phyloP scores from a whole-genome alignment of 306 rosid species.

The Rosa chinensis region DNA sequence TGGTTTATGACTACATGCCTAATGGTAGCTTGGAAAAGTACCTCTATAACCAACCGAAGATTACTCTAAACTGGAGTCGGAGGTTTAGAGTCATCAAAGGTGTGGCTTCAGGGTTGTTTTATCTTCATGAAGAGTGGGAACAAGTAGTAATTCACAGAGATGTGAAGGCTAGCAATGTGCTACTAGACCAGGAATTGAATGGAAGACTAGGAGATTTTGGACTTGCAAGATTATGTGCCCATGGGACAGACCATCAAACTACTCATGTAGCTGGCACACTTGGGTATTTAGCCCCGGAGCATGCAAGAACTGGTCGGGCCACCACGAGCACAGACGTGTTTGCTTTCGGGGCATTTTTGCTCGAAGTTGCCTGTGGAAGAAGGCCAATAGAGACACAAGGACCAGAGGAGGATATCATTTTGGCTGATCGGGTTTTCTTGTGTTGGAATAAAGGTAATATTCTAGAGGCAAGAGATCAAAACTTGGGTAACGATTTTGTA shows the following conservation, averaged over 20 bases:
- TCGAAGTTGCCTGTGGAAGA: conserved; percentile 37
- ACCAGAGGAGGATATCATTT: conserved; percentile 19
- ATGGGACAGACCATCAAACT: conserved; percentile 28
- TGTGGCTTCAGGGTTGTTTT: too few species aligned
- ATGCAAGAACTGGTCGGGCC: conserved; percentile 31
- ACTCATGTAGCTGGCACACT: conserved; percentile 32
- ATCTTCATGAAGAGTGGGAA: too few species aligned
- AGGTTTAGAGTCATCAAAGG: too few species aligned
- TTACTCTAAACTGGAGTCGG: too few species aligned
- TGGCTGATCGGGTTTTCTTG: conserved; percentile 30
- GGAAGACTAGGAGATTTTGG: conserved; percentile 37
- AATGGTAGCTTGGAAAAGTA: too few species aligned
- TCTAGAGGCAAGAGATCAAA: conserved; percentile 22
- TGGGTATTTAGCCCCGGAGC: conserved; percentile 37
- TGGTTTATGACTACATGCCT: too few species aligned
- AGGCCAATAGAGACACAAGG: conserved; percentile 28
- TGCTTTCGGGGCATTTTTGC: conserved; percentile 27
- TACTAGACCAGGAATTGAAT: conserved; percentile 33
- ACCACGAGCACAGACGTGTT: conserved; percentile 31
- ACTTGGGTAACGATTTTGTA: conserved; percentile 11
- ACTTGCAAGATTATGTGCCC: conserved; percentile 29
- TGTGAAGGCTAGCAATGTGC: conserved; percentile 18
- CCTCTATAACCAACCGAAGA: too few species aligned
- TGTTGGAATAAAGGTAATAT: conserved; percentile 21
- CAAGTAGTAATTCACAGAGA: too few species aligned